Conservation (phyloP, 1,284 basidiomycete species). For the Athelia psychrophila region DNA sequence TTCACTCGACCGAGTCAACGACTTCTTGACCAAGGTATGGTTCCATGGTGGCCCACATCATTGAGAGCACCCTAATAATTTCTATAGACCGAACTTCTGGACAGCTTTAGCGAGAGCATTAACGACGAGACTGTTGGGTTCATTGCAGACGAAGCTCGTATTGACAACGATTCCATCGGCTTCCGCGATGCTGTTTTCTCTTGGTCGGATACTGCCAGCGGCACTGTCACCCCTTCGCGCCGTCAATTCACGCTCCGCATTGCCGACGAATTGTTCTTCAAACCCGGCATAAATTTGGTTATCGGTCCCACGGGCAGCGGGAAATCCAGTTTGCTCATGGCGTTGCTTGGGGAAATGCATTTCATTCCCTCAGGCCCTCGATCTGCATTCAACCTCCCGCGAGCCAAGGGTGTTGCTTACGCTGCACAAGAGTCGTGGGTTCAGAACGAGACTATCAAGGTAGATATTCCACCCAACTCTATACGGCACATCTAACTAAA, state of each 20-base stretch:
- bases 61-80: background rate
- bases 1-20: conserved; percentile 42
- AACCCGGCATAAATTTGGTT: conserved; percentile 57
- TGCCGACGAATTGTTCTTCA: conserved; percentile 53
- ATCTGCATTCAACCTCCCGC: conserved; percentile 52
- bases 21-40: conserved; percentile 35
- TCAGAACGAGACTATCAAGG: conserved; percentile 46
- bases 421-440: conserved; percentile 68
- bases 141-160: background rate
- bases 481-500: background rate
- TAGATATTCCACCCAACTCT: conserved; percentile 10
- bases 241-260: conserved; percentile 45
- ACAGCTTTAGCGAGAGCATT: background rate
- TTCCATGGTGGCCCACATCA: background rate
- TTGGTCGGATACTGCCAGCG: conserved; percentile 29
- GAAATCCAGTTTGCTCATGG: conserved; percentile 47
- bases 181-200: conserved; percentile 40
- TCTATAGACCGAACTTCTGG: background rate
- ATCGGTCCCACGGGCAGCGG: conserved; percentile 55
- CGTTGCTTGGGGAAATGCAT: conserved; percentile 48
- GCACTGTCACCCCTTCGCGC: conserved; percentile 21
- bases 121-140: background rate
- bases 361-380: conserved; percentile 40
- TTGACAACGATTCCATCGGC: conserved; percentile 22
- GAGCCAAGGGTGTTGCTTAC: conserved; percentile 55